Evolutionary conservation across 305 asterid genomes (phyloP).

Genomic region (Fraxinus albicans): DNA sequence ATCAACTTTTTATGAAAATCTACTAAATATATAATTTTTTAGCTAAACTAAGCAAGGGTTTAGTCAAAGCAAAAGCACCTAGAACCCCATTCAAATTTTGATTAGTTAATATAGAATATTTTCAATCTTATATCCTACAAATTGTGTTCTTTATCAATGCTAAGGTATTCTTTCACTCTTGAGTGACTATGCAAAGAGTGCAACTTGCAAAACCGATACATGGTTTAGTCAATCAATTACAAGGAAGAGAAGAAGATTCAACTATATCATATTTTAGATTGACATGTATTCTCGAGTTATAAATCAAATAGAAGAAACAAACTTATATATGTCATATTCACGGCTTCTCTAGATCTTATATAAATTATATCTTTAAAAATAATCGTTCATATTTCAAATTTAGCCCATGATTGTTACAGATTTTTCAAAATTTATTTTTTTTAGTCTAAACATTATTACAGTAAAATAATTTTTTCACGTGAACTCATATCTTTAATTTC

Average conservation of each 20-base stretch:
- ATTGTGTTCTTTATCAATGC: background rate
- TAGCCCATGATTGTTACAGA: background rate
- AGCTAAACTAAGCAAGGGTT: no score
- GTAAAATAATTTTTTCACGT: no score
- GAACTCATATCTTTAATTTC: no score
- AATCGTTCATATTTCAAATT: background rate
- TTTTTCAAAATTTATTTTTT: no score
- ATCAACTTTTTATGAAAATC: background rate
- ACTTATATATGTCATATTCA: background rate
- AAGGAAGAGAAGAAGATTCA: background rate
- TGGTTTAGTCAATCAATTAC: background rate
- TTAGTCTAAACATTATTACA: no score
- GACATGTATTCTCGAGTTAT: background rate
- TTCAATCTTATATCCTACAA: no score
- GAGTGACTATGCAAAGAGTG: background rate
- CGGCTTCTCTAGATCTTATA: background rate
- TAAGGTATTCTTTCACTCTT: background rate
- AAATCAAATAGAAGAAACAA: background rate
- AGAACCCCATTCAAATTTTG: no score
- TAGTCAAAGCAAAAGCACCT: no score
- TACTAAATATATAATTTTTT: no score
- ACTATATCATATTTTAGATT: background rate
- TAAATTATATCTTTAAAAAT: no score
- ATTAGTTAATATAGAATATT: no score
- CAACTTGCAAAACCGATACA: background rate